Conservation (phyloP, 2,329 filamentous ascomycete genomes). For the Cyphellophora attinorum region DNA sequence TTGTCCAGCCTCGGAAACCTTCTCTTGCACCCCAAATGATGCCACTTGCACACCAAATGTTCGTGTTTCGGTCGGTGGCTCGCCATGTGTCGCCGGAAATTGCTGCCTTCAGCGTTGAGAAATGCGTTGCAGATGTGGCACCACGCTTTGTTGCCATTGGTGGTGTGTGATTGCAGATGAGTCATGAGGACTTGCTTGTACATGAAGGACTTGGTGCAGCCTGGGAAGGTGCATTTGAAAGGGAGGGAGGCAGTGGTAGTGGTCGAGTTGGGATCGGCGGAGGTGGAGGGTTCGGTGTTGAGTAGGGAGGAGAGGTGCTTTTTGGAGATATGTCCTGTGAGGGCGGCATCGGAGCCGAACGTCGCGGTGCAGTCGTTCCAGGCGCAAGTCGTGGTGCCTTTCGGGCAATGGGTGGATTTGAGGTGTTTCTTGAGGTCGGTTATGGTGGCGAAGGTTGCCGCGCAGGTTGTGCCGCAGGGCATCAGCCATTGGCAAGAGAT, state of each 20-base stretch:
- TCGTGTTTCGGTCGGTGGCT: constrained; percentile 18
- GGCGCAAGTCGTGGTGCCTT: constrained; percentile 15
- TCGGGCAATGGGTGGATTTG: constrained; percentile 15
- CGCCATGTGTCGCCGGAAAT: constrained; percentile 19
- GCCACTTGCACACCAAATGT: constrained; percentile 18
- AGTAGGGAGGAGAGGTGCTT: constrained; percentile 16
- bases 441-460: constrained; percentile 14
- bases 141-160: constrained; percentile 17
- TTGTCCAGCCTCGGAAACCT: constrained; percentile 18
- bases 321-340: constrained; percentile 19
- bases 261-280: constrained; percentile 4
- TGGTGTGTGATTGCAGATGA: constrained; percentile 14
- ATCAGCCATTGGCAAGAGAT: constrained; percentile 20
- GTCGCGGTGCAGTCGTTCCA: constrained; percentile 15
- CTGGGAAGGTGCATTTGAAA: constrained; percentile 19
- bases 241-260: constrained; percentile 8
- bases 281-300: constrained; percentile 2
- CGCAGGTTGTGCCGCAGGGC: constrained; percentile 18
- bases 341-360: constrained; percentile 18
- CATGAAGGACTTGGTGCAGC: constrained; percentile 19
- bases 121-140: constrained; percentile 18
- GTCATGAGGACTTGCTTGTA: constrained; percentile 20
- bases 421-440: constrained; percentile 20
- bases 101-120: constrained; percentile 18
- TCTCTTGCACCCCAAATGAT: constrained; percentile 16